Evolutionary conservation across 768 basidiomycete species (phyloP).

Genomic region (Suillus cothurnatus): DNA sequence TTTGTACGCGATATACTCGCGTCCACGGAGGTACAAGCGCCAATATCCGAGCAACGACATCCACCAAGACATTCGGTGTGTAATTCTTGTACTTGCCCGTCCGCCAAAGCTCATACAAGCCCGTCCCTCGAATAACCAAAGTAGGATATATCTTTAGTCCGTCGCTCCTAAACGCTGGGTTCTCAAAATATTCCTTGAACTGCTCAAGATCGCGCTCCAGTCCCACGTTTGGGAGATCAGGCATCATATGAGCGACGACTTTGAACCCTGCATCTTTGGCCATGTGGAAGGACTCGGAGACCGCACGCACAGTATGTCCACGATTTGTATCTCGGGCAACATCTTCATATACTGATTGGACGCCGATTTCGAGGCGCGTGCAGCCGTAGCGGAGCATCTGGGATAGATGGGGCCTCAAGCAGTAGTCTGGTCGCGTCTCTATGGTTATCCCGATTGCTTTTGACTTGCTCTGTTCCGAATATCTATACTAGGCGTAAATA

Average conservation of each 20-base stretch:
- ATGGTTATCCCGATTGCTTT: constrained; percentile 99
- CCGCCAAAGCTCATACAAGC: constrained; percentile 93
- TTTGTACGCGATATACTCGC: constrained; percentile 94
- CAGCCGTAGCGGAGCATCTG: constrained; percentile 99
- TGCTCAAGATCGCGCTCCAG: constrained; percentile 97
- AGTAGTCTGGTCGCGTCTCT: constrained; percentile 98
- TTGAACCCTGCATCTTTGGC: constrained; percentile 99
- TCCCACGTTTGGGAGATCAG: constrained; percentile 96
- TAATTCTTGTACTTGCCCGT: constrained; percentile 99
- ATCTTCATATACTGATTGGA: constrained; percentile 99
- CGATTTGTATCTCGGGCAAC: constrained; percentile 98
- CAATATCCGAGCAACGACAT: constrained; percentile 94
- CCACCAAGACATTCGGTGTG: constrained; percentile 97
- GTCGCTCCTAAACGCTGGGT: constrained; percentile 95
- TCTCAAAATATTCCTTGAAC: constrained; percentile 99
- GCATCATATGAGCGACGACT: constrained; percentile 99
- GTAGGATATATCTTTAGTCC: constrained; percentile 99
- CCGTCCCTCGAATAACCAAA: constrained; percentile 95
- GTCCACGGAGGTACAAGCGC: constrained; percentile 99
- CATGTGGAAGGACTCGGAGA: constrained; percentile 95
- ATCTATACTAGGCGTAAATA: constrained; percentile 45
- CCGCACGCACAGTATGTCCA: constrained; percentile 97
- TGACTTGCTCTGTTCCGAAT: constrained; percentile 95
- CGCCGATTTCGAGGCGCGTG: constrained; percentile 97
- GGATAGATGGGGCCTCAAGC: constrained; percentile 93